Evolutionary conservation across 169 alveolate species (phyloP).

Genomic region (Cryptosporidium muris): DNA sequence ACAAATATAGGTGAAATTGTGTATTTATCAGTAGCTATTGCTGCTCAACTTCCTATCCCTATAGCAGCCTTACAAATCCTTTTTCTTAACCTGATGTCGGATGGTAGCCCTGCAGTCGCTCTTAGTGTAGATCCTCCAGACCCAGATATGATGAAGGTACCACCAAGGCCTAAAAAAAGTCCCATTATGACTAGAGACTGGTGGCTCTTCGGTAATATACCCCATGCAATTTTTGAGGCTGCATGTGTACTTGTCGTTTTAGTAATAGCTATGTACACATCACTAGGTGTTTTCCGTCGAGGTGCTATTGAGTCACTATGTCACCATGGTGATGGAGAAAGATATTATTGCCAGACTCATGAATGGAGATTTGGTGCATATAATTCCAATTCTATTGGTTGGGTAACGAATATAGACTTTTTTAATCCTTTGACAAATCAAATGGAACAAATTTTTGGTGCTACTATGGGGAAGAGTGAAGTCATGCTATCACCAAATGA

Average conservation of each 20-base stretch:
- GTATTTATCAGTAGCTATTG: constrained; percentile 84
- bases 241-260: constrained; percentile 83
- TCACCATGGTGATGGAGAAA: constrained; percentile 68
- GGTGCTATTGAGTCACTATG: constrained; percentile 50
- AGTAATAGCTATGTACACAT: constrained; percentile 83
- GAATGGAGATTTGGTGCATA: constrained; percentile 80
- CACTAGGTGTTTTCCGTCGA: constrained; percentile 82
- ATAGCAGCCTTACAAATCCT: constrained; percentile 89
- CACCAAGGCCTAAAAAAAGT: constrained; percentile 86
- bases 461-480: constrained; percentile 78
- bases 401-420: constrained; percentile 87
- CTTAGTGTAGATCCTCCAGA: constrained; percentile 91
- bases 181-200: constrained; percentile 90
- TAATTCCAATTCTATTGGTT: constrained; percentile 80
- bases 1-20: constrained; percentile 91
- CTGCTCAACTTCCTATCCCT: constrained; percentile 87
- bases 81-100: constrained; percentile 89
- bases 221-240: constrained; percentile 90
- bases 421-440: constrained; percentile 78
- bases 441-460: constrained; percentile 83
- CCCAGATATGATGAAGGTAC: constrained; percentile 85
- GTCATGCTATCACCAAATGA: constrained; percentile 51
- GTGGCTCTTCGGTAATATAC: constrained; percentile 90
- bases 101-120: constrained; percentile 94
- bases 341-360: constrained; percentile 84